These are phyloP conservation scores for Chlorella vulgaris DNA, from an alignment of 139 green algal species.

Conservation along the genomic window DNA sequence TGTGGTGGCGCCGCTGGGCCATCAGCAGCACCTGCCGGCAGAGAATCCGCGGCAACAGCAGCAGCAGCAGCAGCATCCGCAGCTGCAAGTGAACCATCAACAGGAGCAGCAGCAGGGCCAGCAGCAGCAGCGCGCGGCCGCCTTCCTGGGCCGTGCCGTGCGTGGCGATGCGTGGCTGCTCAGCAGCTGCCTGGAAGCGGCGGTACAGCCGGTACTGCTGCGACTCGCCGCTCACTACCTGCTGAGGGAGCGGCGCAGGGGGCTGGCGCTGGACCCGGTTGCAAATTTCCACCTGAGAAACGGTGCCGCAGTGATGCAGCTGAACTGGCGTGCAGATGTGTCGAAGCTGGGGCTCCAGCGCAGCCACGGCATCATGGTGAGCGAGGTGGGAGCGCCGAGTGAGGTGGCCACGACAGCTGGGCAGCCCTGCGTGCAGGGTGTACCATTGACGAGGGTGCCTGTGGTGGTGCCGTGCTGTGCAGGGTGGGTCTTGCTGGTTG, in stretches of 20 bases:
- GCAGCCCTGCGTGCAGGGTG: no score
- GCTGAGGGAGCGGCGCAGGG: conserved; percentile 58
- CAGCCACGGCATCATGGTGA: conserved; percentile 77
- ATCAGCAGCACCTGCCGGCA: not conserved
- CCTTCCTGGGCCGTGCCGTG: conserved; percentile 25
- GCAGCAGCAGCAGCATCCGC: not conserved
- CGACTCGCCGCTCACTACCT: conserved; percentile 70
- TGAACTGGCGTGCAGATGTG: conserved; percentile 73
- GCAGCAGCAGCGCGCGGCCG: conserved; percentile 1
- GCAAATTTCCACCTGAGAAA: conserved; percentile 89
- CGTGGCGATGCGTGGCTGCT: conserved; percentile 31
- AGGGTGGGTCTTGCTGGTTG: no score
- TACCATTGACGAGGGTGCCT: no score
- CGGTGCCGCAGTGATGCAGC: conserved; percentile 64
- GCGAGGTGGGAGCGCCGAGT: not conserved
- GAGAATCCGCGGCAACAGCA: conserved; percentile 4
- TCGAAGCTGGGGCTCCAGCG: conserved; percentile 47
- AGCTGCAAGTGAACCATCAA: not conserved
- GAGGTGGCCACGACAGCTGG: not conserved
- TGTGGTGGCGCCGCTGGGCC: not conserved
- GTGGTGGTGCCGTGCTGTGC: no score
- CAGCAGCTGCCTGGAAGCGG: conserved; percentile 1
- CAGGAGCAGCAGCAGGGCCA: not conserved
- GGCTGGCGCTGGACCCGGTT: conserved; percentile 79
- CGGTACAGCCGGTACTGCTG: conserved; percentile 50